Base-by-base conservation (phyloP, 306 rosid species). In the Citrullus mucosospermus region DNA sequence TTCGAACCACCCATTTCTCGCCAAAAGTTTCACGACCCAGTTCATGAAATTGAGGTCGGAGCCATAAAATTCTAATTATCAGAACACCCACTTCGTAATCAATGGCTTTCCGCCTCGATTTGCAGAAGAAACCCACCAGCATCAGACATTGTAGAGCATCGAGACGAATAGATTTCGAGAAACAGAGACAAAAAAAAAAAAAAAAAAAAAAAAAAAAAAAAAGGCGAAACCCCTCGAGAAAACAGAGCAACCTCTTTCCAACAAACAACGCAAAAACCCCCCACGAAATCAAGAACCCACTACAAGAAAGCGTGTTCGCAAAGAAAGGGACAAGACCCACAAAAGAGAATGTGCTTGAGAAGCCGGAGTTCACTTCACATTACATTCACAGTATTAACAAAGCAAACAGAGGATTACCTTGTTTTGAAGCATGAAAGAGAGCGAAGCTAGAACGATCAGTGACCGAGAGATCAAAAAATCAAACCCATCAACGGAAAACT, bases 1-100 rank as follows among this genome's bases (percentile, higher is more conserved):
- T 85, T 89, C 18, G 89, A 2, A 71, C 88, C 84, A 80, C 99
- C 99, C 99, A 95, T 93, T 88, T 76, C 69, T 57, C 14, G 70
- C 50, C 48, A 38, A 78, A 81, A 51, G 6, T 20, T 53, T 66
- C n/a, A 32, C 1, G 22, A 81, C 70, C 82, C 83, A 76, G 50
- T 80, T 78, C 80, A 84, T 10, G 46, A 83, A 80, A 83, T 43
- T 25, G 78, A 48, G 75, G 9, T 61, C 30, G 11, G 36, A 78
- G 61, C 46, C 74, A 62, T 62, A 3, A 10, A 62, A 32, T 63
- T 6, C 11, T 18, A 34, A 78, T 44, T 63, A 15, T 2, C 7
- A 53, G 44, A 63, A 41, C 17, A 56, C 79, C 56, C 79, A 56
- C 68, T 58, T 58, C 20, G 14, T n/a, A 76, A 57, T 60, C 73